Evolutionary conservation across 768 basidiomycete species (phyloP).

Genomic region (Artomyces pyxidatus): DNA sequence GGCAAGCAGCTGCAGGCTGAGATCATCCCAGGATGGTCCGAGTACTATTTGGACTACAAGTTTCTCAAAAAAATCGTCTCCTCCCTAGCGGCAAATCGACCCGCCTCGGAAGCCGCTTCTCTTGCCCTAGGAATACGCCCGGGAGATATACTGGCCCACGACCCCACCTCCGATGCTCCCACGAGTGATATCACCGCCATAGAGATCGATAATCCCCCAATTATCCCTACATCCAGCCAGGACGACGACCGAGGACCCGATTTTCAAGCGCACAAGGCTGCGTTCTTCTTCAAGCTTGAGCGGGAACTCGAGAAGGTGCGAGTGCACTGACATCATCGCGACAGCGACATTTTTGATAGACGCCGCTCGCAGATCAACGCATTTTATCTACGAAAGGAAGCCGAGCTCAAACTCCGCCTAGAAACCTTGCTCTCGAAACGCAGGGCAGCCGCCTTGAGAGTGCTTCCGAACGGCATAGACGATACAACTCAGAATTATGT

Average conservation of each 20-base stretch:
- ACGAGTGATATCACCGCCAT: conserved; percentile 17
- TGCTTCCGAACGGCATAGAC: conserved; percentile 59
- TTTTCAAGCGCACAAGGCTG: conserved; percentile 92
- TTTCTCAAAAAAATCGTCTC: conserved; percentile 98
- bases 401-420: conserved; percentile 85
- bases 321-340: conserved; percentile 12
- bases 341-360: conserved; percentile 2
- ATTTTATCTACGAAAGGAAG: conserved; percentile 96
- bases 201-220: conserved; percentile 41
- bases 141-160: conserved; percentile 35
- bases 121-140: conserved; percentile 79
- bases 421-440: conserved; percentile 92
- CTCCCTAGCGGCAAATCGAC: conserved; percentile 82
- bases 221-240: conserved; percentile 52
- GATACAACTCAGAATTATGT: conserved; percentile 57
- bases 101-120: conserved; percentile 84
- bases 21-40: conserved; percentile 95
- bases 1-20: conserved; percentile 96
- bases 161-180: conserved; percentile 23
- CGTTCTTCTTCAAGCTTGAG: conserved; percentile 98
- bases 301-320: conserved; percentile 96
- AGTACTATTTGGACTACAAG: conserved; percentile 97
- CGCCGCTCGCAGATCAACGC: conserved; percentile 71
- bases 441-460: conserved; percentile 68
- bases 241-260: conserved; percentile 73